Conservation (phyloP, 169 alveolate species). For the Plasmodium malariae region DNA sequence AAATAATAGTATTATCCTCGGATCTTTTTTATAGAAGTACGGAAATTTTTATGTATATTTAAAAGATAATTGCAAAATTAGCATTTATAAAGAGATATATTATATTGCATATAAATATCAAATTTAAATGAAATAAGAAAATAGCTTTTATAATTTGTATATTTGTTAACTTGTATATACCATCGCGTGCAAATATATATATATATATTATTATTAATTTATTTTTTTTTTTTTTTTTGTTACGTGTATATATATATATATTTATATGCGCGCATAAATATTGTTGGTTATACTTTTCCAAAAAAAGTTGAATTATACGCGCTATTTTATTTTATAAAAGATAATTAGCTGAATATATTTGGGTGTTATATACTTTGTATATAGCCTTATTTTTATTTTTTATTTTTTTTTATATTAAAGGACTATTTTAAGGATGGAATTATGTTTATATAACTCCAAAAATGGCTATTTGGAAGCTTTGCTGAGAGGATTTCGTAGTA, state of each 20-base stretch:
- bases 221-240: neutral
- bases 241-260: neutral
- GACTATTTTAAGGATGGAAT: conserved; percentile 91
- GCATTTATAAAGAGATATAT: no score
- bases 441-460: conserved; percentile 94
- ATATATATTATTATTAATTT: neutral
- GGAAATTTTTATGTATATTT: neutral
- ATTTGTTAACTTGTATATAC: no score
- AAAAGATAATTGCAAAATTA: no score
- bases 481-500: conserved; percentile 95
- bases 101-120: no score
- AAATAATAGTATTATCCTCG: neutral
- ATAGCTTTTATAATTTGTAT: no score
- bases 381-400: conserved; percentile 5
- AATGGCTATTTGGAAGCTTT: conserved; percentile 98
- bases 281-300: neutral
- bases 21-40: neutral
- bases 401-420: neutral
- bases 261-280: neutral
- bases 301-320: neutral
- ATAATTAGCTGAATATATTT: neutral
- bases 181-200: no score
- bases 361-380: neutral
- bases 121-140: no score
- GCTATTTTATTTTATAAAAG: no score